Conservation (phyloP, 2,329 filamentous ascomycete species). For the Elsinoe batatas region DNA sequence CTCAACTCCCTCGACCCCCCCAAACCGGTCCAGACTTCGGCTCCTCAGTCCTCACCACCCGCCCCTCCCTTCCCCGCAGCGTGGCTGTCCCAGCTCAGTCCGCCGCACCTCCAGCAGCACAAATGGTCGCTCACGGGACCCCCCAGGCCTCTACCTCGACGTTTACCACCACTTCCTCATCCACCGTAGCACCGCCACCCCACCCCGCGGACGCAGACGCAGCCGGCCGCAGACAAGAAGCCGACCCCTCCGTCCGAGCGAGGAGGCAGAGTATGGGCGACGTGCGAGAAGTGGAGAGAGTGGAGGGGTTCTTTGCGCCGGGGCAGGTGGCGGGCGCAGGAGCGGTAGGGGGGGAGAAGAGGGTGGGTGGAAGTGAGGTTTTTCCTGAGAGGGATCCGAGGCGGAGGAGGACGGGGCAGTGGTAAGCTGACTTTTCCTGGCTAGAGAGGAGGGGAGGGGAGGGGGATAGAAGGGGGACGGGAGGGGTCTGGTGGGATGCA, state of each 20-base stretch:
- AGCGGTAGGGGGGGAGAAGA: neutral
- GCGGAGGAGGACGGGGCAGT: conserved; percentile 8
- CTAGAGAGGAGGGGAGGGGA: neutral
- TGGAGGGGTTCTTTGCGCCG: conserved; percentile 1
- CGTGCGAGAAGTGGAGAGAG: neutral
- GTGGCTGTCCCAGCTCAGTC: neutral
- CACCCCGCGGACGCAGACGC: neutral
- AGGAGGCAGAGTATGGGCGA: conserved; percentile 4
- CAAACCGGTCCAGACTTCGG: neutral
- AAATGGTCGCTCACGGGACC: neutral
- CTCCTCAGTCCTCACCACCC: neutral
- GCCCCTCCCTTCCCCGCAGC: neutral
- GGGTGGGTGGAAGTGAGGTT: neutral
- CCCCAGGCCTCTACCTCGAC: neutral
- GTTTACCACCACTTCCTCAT: neutral
- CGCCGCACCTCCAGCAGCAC: neutral
- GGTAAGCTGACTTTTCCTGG: too few species aligned
- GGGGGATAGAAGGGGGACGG: neutral
- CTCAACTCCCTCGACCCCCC: neutral
- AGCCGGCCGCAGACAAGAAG: neutral
- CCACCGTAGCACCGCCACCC: neutral
- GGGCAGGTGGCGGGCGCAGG: neutral
- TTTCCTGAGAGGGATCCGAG: conserved; percentile 15
- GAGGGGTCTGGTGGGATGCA: neutral
- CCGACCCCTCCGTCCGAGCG: neutral